Conservation (phyloP, 2,329 filamentous ascomycete species). For the Hortaea werneckii region DNA sequence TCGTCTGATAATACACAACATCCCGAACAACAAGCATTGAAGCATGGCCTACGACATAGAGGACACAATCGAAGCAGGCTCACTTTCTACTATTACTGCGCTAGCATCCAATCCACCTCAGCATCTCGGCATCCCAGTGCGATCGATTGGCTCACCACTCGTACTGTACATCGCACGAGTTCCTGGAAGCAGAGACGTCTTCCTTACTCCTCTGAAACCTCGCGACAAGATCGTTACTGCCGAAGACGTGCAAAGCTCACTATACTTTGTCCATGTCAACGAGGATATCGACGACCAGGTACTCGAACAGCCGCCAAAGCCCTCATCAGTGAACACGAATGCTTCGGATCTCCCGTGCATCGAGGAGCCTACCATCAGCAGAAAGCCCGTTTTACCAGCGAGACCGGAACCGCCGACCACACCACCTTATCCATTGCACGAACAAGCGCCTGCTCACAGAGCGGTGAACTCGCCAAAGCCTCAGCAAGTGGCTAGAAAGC, state of each 20-base stretch:
- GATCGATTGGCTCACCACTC: conserved; percentile 58
- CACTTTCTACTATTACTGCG: conserved; percentile 66
- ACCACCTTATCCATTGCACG: conserved; percentile 12
- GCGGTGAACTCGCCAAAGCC: conserved; percentile 6
- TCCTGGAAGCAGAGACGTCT: conserved; percentile 84
- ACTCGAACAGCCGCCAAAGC: background rate
- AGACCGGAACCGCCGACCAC: background rate
- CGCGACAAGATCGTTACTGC: conserved; percentile 78
- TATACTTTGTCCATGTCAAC: conserved; percentile 85
- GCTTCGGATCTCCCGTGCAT: conserved; percentile 17
- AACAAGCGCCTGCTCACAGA: conserved; percentile 3
- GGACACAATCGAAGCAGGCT: conserved; percentile 62
- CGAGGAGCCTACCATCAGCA: conserved; percentile 8
- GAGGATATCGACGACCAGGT: conserved; percentile 45
- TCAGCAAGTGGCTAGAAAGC: conserved; percentile 16
- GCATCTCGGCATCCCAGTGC: conserved; percentile 69
- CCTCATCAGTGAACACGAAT: background rate
- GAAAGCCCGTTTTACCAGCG: background rate
- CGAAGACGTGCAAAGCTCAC: conserved; percentile 73
- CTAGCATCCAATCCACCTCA: conserved; percentile 79
- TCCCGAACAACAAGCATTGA: background rate
- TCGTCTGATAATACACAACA: no score
- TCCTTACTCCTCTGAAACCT: conserved; percentile 84
- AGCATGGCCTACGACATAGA: conserved; percentile 11
- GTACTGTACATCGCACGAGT: conserved; percentile 88